These are phyloP conservation scores for Datisca glomerata DNA, from an alignment of 306 rosid species.

Conservation along the genomic window DNA sequence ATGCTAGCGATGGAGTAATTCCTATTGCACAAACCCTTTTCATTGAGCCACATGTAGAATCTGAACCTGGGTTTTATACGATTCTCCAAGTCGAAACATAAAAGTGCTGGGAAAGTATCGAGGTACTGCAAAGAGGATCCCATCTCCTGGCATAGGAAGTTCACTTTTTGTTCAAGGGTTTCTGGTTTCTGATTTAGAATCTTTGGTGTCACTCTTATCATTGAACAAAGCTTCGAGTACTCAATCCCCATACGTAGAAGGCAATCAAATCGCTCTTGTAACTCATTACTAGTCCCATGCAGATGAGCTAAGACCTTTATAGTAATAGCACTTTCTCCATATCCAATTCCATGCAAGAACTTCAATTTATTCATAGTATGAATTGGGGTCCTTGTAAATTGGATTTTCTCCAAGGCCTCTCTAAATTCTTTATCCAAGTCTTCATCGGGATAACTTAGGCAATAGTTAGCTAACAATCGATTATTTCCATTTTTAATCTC, in stretches of 20 bases:
- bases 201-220: constrained; percentile 31
- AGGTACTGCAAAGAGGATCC: constrained; percentile 33
- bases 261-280: constrained; percentile 47
- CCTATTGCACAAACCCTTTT: constrained; percentile 36
- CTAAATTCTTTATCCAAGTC: constrained; percentile 22
- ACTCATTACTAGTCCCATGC: constrained; percentile 40
- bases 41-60: constrained; percentile 44
- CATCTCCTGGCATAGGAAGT: constrained; percentile 43
- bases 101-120: constrained; percentile 39
- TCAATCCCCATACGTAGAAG: constrained; percentile 44
- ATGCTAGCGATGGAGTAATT: constrained; percentile 53
- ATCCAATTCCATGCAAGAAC: constrained; percentile 57
- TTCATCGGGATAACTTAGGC: constrained; percentile 25
- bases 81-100: constrained; percentile 55
- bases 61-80: constrained; percentile 65
- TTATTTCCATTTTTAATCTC: constrained; percentile 39
- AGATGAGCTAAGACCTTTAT: constrained; percentile 24
- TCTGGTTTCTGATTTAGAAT: constrained; percentile 57
- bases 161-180: constrained; percentile 36
- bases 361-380: constrained; percentile 47
- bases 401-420: constrained; percentile 27
- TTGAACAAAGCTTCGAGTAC: constrained; percentile 41
- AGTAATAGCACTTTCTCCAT: constrained; percentile 65
- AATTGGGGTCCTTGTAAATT: constrained; percentile 20
- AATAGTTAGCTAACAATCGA: constrained; percentile 31